phyloP scores from a whole-genome alignment of 2,329 filamentous ascomycete species.

The Dactylellina sp. region DNA sequence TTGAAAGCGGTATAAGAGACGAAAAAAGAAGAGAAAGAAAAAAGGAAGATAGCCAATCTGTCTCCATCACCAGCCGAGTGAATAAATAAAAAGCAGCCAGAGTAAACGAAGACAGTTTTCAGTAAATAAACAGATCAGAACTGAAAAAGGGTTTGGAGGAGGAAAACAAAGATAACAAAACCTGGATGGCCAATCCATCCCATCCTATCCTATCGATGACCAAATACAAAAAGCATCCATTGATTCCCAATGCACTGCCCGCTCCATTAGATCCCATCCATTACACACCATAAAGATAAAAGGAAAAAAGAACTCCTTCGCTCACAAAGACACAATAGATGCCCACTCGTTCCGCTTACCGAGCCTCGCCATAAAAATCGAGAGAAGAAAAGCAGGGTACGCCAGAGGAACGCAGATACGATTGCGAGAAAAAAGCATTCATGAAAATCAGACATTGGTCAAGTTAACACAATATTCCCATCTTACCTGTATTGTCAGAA shows the following conservation, averaged over 20 bases:
- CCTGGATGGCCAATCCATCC: not conserved
- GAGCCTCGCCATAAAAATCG: not conserved
- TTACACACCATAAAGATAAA: not conserved
- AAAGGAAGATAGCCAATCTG: conserved; percentile 5
- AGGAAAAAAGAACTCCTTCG: conserved; percentile 17
- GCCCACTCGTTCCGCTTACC: not conserved
- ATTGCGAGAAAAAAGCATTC: not conserved
- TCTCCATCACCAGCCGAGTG: not conserved
- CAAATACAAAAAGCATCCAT: not conserved
- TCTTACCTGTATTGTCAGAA: not conserved
- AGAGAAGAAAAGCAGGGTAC: conserved; percentile 1
- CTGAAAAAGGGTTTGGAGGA: not conserved
- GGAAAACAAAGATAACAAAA: not conserved
- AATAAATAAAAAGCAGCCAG: not conserved
- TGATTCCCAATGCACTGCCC: not conserved
- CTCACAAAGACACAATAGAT: conserved; percentile 7
- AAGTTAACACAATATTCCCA: not conserved
- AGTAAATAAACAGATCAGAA: not conserved
- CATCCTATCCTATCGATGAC: not conserved
- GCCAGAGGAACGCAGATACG: not conserved
- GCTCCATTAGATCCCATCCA: conserved; percentile 1
- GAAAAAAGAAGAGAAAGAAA: not conserved
- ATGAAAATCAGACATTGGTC: not conserved
- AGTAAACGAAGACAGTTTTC: not conserved
- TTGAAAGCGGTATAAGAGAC: not conserved